phyloP scores from a whole-genome alignment of 768 basidiomycete species.

The Hydnum rufescens region DNA sequence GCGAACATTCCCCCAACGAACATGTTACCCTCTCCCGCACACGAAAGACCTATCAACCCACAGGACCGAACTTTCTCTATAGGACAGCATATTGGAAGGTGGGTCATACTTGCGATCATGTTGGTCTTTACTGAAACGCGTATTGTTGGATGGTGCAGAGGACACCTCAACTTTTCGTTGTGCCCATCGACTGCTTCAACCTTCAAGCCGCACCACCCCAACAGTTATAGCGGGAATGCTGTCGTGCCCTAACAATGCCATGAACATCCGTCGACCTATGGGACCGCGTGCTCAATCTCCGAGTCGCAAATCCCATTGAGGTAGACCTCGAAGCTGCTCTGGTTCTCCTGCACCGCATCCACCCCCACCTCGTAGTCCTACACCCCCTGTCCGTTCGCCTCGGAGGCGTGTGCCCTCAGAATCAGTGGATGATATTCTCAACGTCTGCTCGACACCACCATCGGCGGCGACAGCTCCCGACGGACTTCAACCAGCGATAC shows the following conservation, averaged over 20 bases:
- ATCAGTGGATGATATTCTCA: background rate
- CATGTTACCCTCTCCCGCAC: slow-evolving; percentile 18
- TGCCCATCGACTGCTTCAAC: background rate
- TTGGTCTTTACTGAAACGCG: background rate
- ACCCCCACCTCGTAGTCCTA: background rate
- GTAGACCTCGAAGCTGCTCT: background rate
- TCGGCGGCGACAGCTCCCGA: slow-evolving; percentile 12
- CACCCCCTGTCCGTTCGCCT: background rate
- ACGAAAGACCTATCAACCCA: slow-evolving; percentile 13
- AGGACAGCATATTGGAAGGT: background rate
- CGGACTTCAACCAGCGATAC: slow-evolving; percentile 22
- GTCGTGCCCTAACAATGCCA: background rate
- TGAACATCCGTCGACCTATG: background rate
- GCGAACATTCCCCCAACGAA: slow-evolving; percentile 19
- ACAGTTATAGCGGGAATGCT: background rate
- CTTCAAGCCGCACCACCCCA: background rate
- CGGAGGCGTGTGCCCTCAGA: background rate
- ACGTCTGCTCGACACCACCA: background rate
- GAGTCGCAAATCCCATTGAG: background rate
- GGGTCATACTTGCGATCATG: background rate
- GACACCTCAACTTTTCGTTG: background rate
- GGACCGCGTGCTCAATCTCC: background rate
- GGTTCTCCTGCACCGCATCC: background rate
- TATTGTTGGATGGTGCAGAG: background rate
- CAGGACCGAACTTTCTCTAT: background rate